phyloP scores from a whole-genome alignment of 768 basidiomycete genomes.

The Leucogyrophana mollusca region DNA sequence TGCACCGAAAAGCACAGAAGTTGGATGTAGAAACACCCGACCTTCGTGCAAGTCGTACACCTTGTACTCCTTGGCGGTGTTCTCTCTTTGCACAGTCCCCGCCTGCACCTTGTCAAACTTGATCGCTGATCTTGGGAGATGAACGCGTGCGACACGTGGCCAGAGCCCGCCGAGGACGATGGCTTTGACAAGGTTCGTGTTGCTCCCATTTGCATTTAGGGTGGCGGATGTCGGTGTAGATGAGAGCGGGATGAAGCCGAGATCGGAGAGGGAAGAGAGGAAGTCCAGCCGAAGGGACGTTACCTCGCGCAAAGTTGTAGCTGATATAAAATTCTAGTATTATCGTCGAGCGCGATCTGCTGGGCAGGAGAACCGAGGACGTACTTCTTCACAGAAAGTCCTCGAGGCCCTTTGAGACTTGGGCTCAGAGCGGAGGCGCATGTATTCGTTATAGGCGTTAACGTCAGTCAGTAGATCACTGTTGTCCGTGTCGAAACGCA shows the following conservation, averaged over 20 bases:
- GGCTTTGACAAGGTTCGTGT: slow-evolving; percentile 78
- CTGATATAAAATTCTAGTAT: slow-evolving; percentile 89
- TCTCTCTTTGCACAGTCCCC: slow-evolving; percentile 83
- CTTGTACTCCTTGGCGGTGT: slow-evolving; percentile 81
- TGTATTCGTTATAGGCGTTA: slow-evolving; percentile 68
- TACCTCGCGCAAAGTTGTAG: slow-evolving; percentile 72
- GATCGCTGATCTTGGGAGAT: slow-evolving; percentile 68
- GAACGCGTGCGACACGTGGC: slow-evolving; percentile 77
- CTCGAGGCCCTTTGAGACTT: slow-evolving; percentile 45
- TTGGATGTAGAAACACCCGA: slow-evolving; percentile 82
- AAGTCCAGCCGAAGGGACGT: slow-evolving; percentile 78
- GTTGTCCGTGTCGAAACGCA: slow-evolving; percentile 63
- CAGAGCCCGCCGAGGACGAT: slow-evolving; percentile 86
- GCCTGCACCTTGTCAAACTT: slow-evolving; percentile 85
- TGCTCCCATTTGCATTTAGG: slow-evolving; percentile 64
- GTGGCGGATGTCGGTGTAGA: slow-evolving; percentile 43
- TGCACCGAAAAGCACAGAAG: slow-evolving; percentile 73
- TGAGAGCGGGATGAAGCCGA: slow-evolving; percentile 62
- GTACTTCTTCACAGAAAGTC: slow-evolving; percentile 71
- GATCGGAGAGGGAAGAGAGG: slow-evolving; percentile 60
- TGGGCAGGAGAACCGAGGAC: background rate
- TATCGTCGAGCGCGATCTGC: background rate
- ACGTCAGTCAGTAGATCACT: slow-evolving; percentile 87
- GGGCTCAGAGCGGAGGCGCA: slow-evolving; percentile 47
- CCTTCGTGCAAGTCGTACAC: slow-evolving; percentile 65